Evolutionary conservation across 2,329 filamentous ascomycete genomes (phyloP).

Genomic region (Hypoxylon sp.): DNA sequence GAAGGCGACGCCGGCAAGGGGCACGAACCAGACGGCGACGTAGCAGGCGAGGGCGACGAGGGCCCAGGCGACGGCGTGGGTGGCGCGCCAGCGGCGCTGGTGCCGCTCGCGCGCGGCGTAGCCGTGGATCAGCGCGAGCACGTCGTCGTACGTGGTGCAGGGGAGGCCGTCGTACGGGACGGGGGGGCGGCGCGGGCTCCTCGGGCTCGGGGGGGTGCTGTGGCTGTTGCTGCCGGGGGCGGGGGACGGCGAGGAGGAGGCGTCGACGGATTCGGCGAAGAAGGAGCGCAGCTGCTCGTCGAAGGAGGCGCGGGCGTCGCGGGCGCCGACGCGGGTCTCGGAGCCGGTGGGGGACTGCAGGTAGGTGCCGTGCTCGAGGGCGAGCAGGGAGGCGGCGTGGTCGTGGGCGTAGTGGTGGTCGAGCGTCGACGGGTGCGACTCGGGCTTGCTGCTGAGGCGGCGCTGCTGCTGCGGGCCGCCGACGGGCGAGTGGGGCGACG

Average conservation of each 20-base stretch:
- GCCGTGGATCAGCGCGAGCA: slow-evolving; percentile 72
- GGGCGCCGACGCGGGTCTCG: slow-evolving; percentile 35
- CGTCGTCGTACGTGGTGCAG: slow-evolving; percentile 70
- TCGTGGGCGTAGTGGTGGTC: slow-evolving; percentile 27
- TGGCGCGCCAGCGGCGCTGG: slow-evolving; percentile 75
- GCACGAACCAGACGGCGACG: slow-evolving; percentile 86
- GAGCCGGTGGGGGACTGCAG: slow-evolving; percentile 50
- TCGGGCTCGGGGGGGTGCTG: slow-evolving; percentile 42
- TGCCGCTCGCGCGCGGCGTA: slow-evolving; percentile 75
- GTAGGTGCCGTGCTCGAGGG: slow-evolving; percentile 49
- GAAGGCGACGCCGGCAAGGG: slow-evolving; percentile 78
- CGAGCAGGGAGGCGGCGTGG: slow-evolving; percentile 37
- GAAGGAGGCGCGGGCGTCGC: slow-evolving; percentile 45
- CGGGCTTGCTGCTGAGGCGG: slow-evolving; percentile 1
- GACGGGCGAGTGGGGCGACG: slow-evolving; percentile 1
- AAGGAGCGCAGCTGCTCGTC: slow-evolving; percentile 41
- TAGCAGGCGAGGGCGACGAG: slow-evolving; percentile 76
- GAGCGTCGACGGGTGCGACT: slow-evolving; percentile 24
- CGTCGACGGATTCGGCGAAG: slow-evolving; percentile 9
- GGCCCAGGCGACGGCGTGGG: slow-evolving; percentile 76
- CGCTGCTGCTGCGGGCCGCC: slow-evolving; percentile 3
- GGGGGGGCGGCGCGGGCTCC: slow-evolving; percentile 1
- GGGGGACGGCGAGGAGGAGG: slow-evolving; percentile 22
- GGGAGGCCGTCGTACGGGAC: slow-evolving; percentile 49
- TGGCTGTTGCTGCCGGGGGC: too few species aligned